These are phyloP conservation scores for Datisca glomerata DNA, from an alignment of 306 rosid genomes.

Conservation along the genomic window DNA sequence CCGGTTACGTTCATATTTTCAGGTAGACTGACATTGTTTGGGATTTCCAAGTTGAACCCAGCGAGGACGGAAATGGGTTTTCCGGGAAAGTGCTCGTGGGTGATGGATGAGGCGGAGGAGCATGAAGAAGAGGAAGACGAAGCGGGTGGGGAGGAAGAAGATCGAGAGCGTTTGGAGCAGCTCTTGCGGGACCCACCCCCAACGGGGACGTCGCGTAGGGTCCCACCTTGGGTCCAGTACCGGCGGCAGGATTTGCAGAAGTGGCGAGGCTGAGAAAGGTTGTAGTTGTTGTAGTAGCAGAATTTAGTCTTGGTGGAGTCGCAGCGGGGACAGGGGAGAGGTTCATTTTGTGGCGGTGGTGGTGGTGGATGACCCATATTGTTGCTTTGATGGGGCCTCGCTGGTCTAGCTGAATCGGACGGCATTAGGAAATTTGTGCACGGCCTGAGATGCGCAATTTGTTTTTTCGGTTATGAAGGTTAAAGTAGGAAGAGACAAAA, in stretches of 20 bases:
- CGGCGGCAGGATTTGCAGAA: conserved; percentile 1
- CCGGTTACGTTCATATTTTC: background rate
- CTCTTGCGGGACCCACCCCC: conserved; percentile 1
- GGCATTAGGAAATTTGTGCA: background rate
- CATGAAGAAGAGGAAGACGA: background rate
- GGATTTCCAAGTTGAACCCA: background rate
- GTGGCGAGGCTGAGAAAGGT: background rate
- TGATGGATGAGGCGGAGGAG: background rate
- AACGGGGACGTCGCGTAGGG: background rate
- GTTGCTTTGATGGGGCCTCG: background rate
- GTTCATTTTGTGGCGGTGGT: background rate
- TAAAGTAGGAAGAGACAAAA: no score
- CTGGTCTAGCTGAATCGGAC: background rate
- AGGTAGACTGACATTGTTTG: background rate
- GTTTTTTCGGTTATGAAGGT: background rate
- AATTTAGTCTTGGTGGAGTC: background rate
- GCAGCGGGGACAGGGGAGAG: background rate
- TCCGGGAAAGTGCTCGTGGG: background rate
- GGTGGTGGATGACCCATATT: background rate
- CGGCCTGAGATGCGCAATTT: background rate
- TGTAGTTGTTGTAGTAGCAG: conserved; percentile 1
- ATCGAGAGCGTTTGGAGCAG: background rate
- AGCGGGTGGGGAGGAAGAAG: background rate
- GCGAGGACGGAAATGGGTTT: background rate
- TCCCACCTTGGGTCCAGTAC: background rate